Conservation (phyloP, 208 protist genomes). For the Wallacemonas sp. region DNA sequence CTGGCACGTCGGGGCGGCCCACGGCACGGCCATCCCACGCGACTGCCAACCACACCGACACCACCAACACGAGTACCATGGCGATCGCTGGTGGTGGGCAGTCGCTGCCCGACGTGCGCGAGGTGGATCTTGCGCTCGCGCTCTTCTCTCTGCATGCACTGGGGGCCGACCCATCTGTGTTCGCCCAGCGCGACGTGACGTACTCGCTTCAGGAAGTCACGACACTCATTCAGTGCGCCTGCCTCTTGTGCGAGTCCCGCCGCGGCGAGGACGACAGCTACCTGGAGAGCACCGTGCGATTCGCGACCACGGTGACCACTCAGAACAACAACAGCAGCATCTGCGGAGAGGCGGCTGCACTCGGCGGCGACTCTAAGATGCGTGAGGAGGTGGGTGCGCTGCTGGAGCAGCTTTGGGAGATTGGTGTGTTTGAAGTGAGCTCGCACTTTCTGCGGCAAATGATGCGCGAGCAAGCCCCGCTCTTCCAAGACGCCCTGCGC, state of each 20-base stretch:
- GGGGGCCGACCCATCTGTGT: slow-evolving; percentile 17
- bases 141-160: slow-evolving; percentile 27
- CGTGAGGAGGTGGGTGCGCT: slow-evolving; percentile 17
- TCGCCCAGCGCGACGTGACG: slow-evolving; percentile 25
- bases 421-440: slow-evolving; percentile 16
- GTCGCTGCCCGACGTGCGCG: not conserved
- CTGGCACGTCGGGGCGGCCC: no score
- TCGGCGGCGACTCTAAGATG: not conserved
- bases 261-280: slow-evolving; percentile 21
- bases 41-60: not conserved
- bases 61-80: no score
- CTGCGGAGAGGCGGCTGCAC: not conserved
- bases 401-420: slow-evolving; percentile 16
- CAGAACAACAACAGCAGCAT: not conserved
- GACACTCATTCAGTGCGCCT: slow-evolving; percentile 17
- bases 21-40: not conserved
- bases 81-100: no score
- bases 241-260: slow-evolving; percentile 11
- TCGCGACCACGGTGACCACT: not conserved
- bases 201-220: slow-evolving; percentile 26
- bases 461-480: slow-evolving; percentile 23
- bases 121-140: slow-evolving; percentile 14
- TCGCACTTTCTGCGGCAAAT: slow-evolving; percentile 22
- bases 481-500: slow-evolving; percentile 14
- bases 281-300: slow-evolving; percentile 13